These are phyloP conservation scores for Apiospora hydei DNA, from an alignment of 2,329 filamentous ascomycete genomes.

Conservation along the genomic window DNA sequence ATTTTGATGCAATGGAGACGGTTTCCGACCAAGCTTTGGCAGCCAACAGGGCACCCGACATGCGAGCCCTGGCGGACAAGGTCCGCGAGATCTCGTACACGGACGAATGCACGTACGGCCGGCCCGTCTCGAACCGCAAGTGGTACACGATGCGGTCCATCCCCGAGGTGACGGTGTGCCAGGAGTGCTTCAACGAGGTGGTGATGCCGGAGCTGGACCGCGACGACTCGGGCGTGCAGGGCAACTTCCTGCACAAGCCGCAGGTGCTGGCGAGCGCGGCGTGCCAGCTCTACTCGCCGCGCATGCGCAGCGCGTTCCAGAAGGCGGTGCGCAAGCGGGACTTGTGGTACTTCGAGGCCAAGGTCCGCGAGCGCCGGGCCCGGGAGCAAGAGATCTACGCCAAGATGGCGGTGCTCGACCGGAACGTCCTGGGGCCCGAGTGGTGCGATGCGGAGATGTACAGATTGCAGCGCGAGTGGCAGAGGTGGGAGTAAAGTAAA, in stretches of 20 bases:
- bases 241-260: slow-evolving; percentile 68
- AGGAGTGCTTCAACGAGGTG: slow-evolving; percentile 83
- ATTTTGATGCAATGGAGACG: slow-evolving; percentile 67
- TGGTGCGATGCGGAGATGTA: slow-evolving; percentile 54
- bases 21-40: slow-evolving; percentile 59
- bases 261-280: slow-evolving; percentile 61
- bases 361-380: slow-evolving; percentile 64
- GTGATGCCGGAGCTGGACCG: slow-evolving; percentile 72
- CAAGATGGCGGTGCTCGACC: slow-evolving; percentile 55
- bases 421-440: slow-evolving; percentile 42
- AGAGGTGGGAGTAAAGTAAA: slow-evolving; percentile 56
- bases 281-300: slow-evolving; percentile 82
- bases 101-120: slow-evolving; percentile 71
- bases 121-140: slow-evolving; percentile 63
- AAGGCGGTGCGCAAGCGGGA: slow-evolving; percentile 73
- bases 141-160: slow-evolving; percentile 84
- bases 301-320: slow-evolving; percentile 79
- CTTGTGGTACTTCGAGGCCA: slow-evolving; percentile 65
- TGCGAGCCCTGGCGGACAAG: slow-evolving; percentile 68
- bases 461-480: slow-evolving; percentile 63
- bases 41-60: slow-evolving; percentile 58
- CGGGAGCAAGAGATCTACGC: slow-evolving; percentile 67
- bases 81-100: slow-evolving; percentile 64
- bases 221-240: slow-evolving; percentile 45
- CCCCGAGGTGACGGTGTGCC: slow-evolving; percentile 83